Percentiles rank a stretch among this genome's conserved stretches.
Evolutionary conservation across 2,329 filamentous ascomycete genomes (phyloP).

Genomic region (Diaporthe velutina): DNA sequence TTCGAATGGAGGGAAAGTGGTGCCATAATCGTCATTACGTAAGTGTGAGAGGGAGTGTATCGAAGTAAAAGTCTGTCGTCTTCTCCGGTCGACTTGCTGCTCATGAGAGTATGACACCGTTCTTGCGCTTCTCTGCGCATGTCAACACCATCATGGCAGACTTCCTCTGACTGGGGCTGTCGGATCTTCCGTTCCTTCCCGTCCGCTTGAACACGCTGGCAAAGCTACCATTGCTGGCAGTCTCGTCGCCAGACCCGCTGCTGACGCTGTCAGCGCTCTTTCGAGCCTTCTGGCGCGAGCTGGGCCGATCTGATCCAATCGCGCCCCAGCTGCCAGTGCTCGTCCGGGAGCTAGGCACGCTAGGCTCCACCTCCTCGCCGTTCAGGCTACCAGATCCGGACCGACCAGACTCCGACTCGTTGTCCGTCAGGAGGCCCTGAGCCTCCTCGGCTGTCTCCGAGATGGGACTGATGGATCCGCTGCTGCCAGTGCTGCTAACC

Average conservation of each 20-base stretch:
- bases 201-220: constrained; percentile 75
- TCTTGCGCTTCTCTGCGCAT: constrained; percentile 91
- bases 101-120: constrained; percentile 50
- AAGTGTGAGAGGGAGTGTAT: constrained; percentile 21
- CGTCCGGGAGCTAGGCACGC: constrained; percentile 80
- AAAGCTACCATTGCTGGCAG: constrained; percentile 71
- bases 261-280: constrained; percentile 75
- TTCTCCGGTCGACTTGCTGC: not conserved
- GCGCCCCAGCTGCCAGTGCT: constrained; percentile 81
- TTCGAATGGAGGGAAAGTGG: constrained; percentile 17
- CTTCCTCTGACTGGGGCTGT: constrained; percentile 75
- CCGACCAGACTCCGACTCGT: constrained; percentile 78
- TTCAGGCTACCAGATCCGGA: constrained; percentile 86
- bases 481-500: constrained; percentile 77
- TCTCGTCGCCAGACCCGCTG: constrained; percentile 66
- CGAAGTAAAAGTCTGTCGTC: constrained; percentile 14
- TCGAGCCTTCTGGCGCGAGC: constrained; percentile 74
- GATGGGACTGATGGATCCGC: constrained; percentile 87
- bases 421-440: constrained; percentile 78
- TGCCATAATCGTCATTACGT: constrained; percentile 40
- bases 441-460: constrained; percentile 81
- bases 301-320: constrained; percentile 88
- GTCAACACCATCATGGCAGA: constrained; percentile 89
- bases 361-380: constrained; percentile 74
- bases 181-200: constrained; percentile 66